Percentiles rank a stretch among this genome's conserved stretches.
Evolutionary conservation across 306 rosid genomes (phyloP).

Genomic region (Cucumis hystrix): DNA sequence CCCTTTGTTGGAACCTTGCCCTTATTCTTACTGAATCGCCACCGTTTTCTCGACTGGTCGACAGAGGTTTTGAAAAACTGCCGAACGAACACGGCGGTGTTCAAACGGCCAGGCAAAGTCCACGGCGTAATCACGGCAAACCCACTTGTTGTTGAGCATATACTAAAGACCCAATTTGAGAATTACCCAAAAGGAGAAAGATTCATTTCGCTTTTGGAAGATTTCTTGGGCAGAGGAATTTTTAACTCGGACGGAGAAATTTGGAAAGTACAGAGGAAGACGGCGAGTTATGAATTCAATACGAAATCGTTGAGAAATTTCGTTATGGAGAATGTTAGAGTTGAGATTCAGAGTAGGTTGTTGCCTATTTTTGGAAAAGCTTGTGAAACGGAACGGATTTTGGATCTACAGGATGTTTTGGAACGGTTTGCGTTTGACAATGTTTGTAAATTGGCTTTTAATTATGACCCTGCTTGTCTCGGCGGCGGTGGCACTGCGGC

Average conservation of each 20-base stretch:
- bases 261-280: conserved; percentile 54
- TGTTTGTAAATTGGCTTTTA: conserved; percentile 49
- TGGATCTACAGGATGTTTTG: conserved; percentile 49
- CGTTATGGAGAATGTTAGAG: conserved; percentile 28
- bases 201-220: conserved; percentile 27
- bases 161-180: conserved; percentile 45
- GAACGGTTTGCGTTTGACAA: conserved; percentile 68
- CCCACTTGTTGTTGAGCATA: conserved; percentile 44
- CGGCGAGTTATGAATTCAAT: conserved; percentile 57
- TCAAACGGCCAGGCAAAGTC: conserved; percentile 23
- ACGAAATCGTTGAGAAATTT: conserved; percentile 48
- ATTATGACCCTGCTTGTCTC: conserved; percentile 48
- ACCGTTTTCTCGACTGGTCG: conserved; percentile 48
- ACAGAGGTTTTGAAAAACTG: conserved; percentile 26
- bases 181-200: conserved; percentile 59
- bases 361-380: conserved; percentile 28
- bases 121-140: conserved; percentile 39
- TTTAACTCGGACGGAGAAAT: conserved; percentile 47
- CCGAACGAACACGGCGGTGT: conserved; percentile 38
- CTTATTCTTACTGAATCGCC: conserved; percentile 34
- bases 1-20: conserved; percentile 44
- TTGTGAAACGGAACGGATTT: not conserved
- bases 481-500: conserved; percentile 23
- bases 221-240: conserved; percentile 56
- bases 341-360: conserved; percentile 31